phyloP scores from a whole-genome alignment of 495 filamentous ascomycete species.

The Barbatosphaeria neglecta region DNA sequence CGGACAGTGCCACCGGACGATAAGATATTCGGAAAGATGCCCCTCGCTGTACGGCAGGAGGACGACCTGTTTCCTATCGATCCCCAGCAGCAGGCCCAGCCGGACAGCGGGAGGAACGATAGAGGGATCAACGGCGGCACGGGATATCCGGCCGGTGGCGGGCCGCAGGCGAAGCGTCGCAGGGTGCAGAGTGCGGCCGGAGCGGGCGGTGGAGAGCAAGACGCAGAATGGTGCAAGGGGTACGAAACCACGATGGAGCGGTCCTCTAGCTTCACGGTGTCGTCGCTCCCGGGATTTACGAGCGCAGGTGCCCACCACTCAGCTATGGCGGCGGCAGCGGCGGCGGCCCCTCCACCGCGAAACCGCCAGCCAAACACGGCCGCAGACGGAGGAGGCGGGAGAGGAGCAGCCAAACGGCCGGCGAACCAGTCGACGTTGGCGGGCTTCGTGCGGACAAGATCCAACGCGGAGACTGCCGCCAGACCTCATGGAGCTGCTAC shows the following conservation, averaged over 20 bases:
- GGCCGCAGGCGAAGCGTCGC: conserved; percentile 12
- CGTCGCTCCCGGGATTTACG: conserved; percentile 27
- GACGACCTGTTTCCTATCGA: conserved; percentile 29
- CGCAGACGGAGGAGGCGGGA: conserved; percentile 10
- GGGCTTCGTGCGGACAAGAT: conserved; percentile 15
- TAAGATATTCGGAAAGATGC: conserved; percentile 27
- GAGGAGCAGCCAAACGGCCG: conserved; percentile 18
- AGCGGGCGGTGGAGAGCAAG: conserved; percentile 16
- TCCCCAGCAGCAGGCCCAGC: conserved; percentile 10
- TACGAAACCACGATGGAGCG: conserved; percentile 36
- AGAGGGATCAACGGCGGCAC: not conserved
- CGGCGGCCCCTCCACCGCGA: conserved; percentile 9
- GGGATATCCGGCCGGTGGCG: not conserved
- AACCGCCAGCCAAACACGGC: conserved; percentile 6
- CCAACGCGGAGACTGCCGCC: not conserved
- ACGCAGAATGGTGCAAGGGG: conserved; percentile 14
- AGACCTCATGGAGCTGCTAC: not conserved
- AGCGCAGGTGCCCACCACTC: conserved; percentile 30
- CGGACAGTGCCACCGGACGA: conserved; percentile 27
- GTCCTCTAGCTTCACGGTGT: conserved; percentile 26
- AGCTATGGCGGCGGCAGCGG: conserved; percentile 16
- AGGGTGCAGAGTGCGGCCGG: conserved; percentile 13
- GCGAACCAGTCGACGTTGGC: conserved; percentile 30
- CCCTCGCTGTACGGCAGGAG: conserved; percentile 25
- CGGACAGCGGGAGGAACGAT: not conserved